These are phyloP conservation scores for Porodaedalea pini DNA, from an alignment of 1,284 basidiomycete genomes.

Conservation along the genomic window DNA sequence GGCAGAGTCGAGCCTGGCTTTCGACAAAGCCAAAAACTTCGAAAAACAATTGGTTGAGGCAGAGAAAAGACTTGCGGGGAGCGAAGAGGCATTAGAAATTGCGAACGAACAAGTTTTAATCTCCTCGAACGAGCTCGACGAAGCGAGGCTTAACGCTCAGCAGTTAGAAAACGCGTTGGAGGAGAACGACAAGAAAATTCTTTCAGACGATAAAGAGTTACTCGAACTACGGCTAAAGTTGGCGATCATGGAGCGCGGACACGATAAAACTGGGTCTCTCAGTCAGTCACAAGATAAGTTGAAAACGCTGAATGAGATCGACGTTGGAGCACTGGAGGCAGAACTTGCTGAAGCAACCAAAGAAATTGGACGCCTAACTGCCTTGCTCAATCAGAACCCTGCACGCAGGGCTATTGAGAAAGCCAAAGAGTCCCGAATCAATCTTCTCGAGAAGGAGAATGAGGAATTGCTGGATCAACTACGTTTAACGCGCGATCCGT, in stretches of 20 bases:
- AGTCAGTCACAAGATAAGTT: slow-evolving; percentile 32
- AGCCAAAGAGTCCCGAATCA: slow-evolving; percentile 68
- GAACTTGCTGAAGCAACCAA: slow-evolving; percentile 78
- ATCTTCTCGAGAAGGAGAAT: slow-evolving; percentile 71
- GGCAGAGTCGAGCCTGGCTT: slow-evolving; percentile 43
- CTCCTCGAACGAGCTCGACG: slow-evolving; percentile 40
- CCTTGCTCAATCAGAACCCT: slow-evolving; percentile 69
- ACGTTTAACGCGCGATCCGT: slow-evolving; percentile 52
- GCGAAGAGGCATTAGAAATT: slow-evolving; percentile 46
- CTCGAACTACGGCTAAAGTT: slow-evolving; percentile 51
- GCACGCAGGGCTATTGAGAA: slow-evolving; percentile 69
- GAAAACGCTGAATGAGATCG: slow-evolving; percentile 34
- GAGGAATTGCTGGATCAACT: slow-evolving; percentile 66
- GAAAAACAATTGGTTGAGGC: slow-evolving; percentile 47
- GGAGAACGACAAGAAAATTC: slow-evolving; percentile 63
- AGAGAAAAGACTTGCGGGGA: slow-evolving; percentile 43
- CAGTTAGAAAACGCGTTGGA: slow-evolving; percentile 73
- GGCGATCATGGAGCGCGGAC: slow-evolving; percentile 49
- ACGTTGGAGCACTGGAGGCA: slow-evolving; percentile 60
- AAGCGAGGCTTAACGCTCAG: slow-evolving; percentile 48
- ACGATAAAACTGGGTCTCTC: slow-evolving; percentile 35
- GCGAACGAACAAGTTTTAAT: slow-evolving; percentile 31
- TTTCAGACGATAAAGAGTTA: slow-evolving; percentile 53
- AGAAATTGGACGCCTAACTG: slow-evolving; percentile 73
- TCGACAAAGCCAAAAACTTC: slow-evolving; percentile 47